Conservation (phyloP, 192 early-diverging fungal species). For the Linnemannia hyalina region DNA sequence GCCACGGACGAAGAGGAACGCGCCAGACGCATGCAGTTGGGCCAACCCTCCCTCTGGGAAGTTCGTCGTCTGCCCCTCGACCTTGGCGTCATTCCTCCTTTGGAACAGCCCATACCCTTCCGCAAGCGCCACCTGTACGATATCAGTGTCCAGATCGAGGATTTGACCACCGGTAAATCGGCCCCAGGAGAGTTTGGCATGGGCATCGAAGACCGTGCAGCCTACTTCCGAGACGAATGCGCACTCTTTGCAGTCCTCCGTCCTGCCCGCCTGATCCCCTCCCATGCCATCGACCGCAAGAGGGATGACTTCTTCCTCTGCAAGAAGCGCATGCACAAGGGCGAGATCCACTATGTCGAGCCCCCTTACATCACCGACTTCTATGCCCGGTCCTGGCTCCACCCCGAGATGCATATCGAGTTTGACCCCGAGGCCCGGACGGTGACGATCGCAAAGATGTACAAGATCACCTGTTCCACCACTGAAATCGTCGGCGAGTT, state of each 20-base stretch:
- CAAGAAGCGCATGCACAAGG: constrained; percentile 30
- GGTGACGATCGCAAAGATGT: constrained; percentile 35
- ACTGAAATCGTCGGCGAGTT: constrained; percentile 31
- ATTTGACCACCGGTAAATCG: constrained; percentile 25
- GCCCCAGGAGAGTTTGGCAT: constrained; percentile 46
- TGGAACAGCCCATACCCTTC: constrained; percentile 48
- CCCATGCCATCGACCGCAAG: constrained; percentile 31
- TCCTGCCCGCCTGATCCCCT: constrained; percentile 24
- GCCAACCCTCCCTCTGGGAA: constrained; percentile 43
- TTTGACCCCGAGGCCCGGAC: constrained; percentile 24
- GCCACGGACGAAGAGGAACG: constrained; percentile 26
- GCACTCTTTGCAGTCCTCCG: constrained; percentile 40
- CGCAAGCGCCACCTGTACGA: constrained; percentile 39
- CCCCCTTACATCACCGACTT: constrained; percentile 43
- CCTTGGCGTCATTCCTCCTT: constrained; percentile 36
- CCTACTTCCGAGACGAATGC: constrained; percentile 30
- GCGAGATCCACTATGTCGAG: constrained; percentile 32
- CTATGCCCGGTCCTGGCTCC: constrained; percentile 42
- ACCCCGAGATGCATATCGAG: constrained; percentile 42
- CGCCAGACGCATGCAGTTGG: constrained; percentile 31
- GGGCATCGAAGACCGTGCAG: constrained; percentile 47
- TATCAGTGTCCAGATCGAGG: constrained; percentile 31
- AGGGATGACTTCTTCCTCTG: constrained; percentile 41
- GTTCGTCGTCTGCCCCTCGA: constrained; percentile 40
- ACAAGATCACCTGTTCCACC: constrained; percentile 35